These are phyloP conservation scores for Solanum aculeatissimum DNA, from an alignment of 305 asterid species.

Conservation along the genomic window DNA sequence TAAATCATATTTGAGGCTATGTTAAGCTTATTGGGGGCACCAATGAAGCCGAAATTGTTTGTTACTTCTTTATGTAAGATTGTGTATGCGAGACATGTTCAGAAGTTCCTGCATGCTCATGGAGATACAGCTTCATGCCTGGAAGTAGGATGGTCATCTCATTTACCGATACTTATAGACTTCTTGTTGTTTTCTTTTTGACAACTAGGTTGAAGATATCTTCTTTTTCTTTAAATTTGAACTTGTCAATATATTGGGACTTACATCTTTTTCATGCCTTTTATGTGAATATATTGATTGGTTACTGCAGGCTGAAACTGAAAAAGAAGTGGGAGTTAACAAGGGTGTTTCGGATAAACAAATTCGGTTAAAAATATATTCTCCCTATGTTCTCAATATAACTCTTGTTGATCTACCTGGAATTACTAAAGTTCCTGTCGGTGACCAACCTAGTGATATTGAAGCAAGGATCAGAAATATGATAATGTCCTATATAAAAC, in stretches of 20 bases:
- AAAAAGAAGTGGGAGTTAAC: slow-evolving; percentile 15
- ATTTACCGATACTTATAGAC: neutral
- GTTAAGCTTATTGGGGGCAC: neutral
- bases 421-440: slow-evolving; percentile 29
- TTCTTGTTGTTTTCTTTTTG: neutral
- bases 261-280: neutral
- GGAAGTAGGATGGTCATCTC: neutral
- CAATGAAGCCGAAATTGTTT: neutral
- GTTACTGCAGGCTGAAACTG: slow-evolving; percentile 24
- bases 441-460: slow-evolving; percentile 27
- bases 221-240: neutral
- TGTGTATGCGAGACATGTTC: neutral
- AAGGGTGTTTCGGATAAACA: slow-evolving; percentile 20
- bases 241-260: neutral
- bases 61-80: neutral
- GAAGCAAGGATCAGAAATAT: slow-evolving; percentile 19
- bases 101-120: neutral
- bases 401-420: slow-evolving; percentile 33
- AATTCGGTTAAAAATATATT: slow-evolving; percentile 23
- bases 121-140: neutral
- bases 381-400: slow-evolving; percentile 26
- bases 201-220: neutral
- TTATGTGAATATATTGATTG: neutral
- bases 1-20: neutral
- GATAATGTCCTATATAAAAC: slow-evolving; percentile 21